Percentiles rank a stretch among this genome's conserved stretches.
phyloP scores from a whole-genome alignment of 345 rosid species.

The Gossypium anomalum region DNA sequence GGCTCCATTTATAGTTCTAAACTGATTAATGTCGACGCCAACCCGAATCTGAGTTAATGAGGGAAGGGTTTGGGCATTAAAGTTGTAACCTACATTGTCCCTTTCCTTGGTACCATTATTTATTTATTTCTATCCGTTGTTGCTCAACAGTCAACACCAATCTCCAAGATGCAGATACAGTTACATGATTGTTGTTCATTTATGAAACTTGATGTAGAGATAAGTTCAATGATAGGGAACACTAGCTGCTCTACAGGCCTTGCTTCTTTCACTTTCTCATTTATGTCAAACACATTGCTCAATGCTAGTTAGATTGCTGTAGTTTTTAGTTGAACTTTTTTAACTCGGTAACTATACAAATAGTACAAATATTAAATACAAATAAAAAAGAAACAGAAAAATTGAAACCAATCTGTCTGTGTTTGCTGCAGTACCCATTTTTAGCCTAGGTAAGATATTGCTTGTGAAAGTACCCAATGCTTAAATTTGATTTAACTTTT shows the following conservation, averaged over 20 bases:
- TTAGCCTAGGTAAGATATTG: not conserved
- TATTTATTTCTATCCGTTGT: not conserved
- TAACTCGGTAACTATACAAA: not conserved
- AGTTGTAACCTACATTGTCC: not conserved
- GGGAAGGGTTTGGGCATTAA: not conserved
- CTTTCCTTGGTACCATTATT: not conserved
- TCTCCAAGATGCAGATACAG: not conserved
- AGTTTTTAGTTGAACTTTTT: not conserved
- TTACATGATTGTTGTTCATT: constrained; percentile 5
- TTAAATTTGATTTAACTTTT: not conserved
- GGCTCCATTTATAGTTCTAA: not conserved
- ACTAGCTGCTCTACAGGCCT: not conserved
- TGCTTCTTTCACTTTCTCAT: not conserved
- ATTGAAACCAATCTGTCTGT: not conserved
- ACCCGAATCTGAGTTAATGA: not conserved
- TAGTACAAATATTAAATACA: not conserved
- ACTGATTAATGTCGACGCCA: not conserved
- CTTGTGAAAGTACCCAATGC: not conserved
- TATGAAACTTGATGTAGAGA: not conserved
- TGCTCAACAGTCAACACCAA: not conserved
- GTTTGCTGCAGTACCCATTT: not conserved
- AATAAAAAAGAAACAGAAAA: not conserved
- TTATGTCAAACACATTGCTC: not conserved
- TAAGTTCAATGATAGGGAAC: not conserved
- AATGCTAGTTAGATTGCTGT: not conserved